Base-by-base conservation (phyloP, 768 basidiomycete genomes). In the Psilocybe tampanensis region DNA sequence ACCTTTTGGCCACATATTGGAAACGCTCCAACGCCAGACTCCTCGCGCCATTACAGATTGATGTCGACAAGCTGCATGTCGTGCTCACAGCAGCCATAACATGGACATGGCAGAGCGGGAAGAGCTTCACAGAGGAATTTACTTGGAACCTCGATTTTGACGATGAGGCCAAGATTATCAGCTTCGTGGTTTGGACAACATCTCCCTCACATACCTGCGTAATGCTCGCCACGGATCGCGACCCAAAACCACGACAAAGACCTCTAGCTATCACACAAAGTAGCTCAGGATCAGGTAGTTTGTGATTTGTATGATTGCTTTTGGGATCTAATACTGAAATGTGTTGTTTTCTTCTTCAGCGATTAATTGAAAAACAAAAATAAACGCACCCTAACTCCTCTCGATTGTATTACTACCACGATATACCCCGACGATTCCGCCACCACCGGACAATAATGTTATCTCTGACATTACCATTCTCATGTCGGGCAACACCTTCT, bases 41-140 rank as follows among this genome's bases (percentile, higher is more conserved):
- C 18, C 65, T 52, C 54, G 63, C 24, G 63, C 70, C 57, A 49
- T 63, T 56, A 5, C 57, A 63, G 15, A 65, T 70, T 4, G 68
- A 74, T 24, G 39, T 64, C 5, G 58, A 59, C 1, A 58, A 65
- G 1, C 66, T 68, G 18, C 68, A 68, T 34, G 75, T 77, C 19
- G 60, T 66, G 8, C 66, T 77, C 13, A 63, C 63, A 17, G 79
- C 76, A 5, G 78, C 73, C 56, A 67, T 78, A 29, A 70, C 62
- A 4, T 82, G 80, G 80, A 77, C 67, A 44, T 82, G 80, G 80
- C 74, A 67, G 44, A 80, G 77, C 56, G 73, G 76, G 15, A 66
- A 72, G 15, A 64, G 68, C n/a, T 82, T 76, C 75, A 69, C 60
- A 13, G 80, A 82, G 54, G 76, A 80, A 41, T 79, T 80, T 55